phyloP scores from a whole-genome alignment of 345 rosid species.

The rapeseed (Brassica napus) region DNA sequence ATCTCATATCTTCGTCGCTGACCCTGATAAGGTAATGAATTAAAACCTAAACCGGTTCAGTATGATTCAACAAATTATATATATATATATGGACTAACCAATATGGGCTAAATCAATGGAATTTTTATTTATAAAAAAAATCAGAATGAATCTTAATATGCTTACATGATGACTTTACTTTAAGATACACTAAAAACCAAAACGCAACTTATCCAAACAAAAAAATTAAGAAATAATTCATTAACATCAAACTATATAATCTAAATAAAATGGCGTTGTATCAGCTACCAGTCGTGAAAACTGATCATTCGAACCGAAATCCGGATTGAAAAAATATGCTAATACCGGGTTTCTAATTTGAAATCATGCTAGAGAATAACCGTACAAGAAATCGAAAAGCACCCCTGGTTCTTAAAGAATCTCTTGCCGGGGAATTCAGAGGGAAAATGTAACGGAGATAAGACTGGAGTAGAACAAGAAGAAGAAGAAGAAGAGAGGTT shows the following conservation, averaged over 20 bases:
- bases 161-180: not conserved
- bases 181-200: not conserved
- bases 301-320: not conserved
- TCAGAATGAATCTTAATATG: not conserved
- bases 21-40: constrained; percentile 68
- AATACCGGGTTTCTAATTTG: not conserved
- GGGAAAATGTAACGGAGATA: constrained; percentile 33
- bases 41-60: not conserved
- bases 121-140: not conserved
- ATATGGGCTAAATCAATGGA: not conserved
- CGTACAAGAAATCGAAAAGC: constrained; percentile 63
- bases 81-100: not conserved
- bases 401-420: constrained; percentile 65
- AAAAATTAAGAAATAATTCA: not conserved
- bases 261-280: not conserved
- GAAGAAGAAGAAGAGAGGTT: constrained; percentile 39
- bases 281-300: not conserved
- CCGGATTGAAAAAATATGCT: not conserved
- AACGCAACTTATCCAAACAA: not conserved
- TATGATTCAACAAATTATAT: not conserved
- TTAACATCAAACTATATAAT: not conserved
- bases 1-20: constrained; percentile 75
- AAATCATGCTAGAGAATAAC: constrained; percentile 56
- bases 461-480: constrained; percentile 6
- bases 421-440: constrained; percentile 41